Conservation (phyloP, 2,329 filamentous ascomycete species). For the Colletotrichum zoysiae region DNA sequence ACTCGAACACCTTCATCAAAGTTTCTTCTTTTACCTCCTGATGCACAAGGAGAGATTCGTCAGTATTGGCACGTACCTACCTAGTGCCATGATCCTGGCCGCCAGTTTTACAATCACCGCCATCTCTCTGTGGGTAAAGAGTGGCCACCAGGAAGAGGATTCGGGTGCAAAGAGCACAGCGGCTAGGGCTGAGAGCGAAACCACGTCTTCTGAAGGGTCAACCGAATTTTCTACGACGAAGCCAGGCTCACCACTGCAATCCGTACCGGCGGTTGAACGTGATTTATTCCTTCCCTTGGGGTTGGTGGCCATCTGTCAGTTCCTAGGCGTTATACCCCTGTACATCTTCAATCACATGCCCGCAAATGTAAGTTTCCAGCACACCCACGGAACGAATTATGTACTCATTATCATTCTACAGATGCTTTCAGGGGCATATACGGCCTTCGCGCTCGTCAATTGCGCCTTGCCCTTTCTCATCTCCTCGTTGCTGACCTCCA, state of each 20-base stretch:
- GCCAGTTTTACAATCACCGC: constrained; percentile 96
- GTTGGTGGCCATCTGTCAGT: constrained; percentile 79
- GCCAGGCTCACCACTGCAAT: not conserved
- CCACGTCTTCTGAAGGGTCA: not conserved
- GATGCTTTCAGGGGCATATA: constrained; percentile 59
- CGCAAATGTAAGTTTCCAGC: constrained; percentile 65
- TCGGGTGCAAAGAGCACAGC: constrained; percentile 19
- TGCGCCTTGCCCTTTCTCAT: constrained; percentile 68
- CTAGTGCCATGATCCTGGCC: constrained; percentile 96
- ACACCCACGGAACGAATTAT: not conserved
- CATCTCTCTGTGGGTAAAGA: constrained; percentile 93
- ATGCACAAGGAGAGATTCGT: constrained; percentile 94
- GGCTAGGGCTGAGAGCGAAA: constrained; percentile 6
- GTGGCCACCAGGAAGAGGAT: constrained; percentile 67
- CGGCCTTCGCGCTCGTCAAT: constrained; percentile 67
- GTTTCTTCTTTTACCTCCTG: constrained; percentile 98
- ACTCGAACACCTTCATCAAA: constrained; percentile 96
- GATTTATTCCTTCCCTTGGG: constrained; percentile 79
- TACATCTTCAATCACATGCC: constrained; percentile 86
- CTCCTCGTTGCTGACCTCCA: constrained; percentile 65
- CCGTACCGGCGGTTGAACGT: constrained; percentile 63
- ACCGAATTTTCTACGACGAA: constrained; percentile 18
- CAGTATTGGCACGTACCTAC: constrained; percentile 96
- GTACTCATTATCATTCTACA: constrained; percentile 4
- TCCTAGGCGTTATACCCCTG: constrained; percentile 83